These are phyloP conservation scores for Aspergillus caelatus DNA, from an alignment of 2,329 filamentous ascomycete species.

Conservation along the genomic window DNA sequence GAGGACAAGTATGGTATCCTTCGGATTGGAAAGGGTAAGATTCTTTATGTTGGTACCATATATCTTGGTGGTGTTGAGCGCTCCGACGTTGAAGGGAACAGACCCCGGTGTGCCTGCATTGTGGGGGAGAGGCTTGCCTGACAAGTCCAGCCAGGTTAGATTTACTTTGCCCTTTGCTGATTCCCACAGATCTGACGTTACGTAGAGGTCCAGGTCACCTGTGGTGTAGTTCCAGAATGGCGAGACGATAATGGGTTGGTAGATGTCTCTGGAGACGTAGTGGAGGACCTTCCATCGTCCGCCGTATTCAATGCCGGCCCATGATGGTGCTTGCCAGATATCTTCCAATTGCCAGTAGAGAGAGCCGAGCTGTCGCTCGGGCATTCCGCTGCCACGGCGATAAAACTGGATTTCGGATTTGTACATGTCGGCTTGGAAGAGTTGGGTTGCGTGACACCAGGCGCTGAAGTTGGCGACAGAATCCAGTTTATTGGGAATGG, in stretches of 20 bases:
- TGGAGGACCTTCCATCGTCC: conserved; percentile 66
- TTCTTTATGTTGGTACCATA: conserved; percentile 43
- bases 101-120: conserved; percentile 39
- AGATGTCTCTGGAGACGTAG: conserved; percentile 61
- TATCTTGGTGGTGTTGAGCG: conserved; percentile 56
- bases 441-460: conserved; percentile 64
- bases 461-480: conserved; percentile 61
- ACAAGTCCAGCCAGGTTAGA: conserved; percentile 57
- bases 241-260: conserved; percentile 61
- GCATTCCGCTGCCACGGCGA: conserved; percentile 59
- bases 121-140: conserved; percentile 45
- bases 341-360: conserved; percentile 70
- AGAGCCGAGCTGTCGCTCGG: conserved; percentile 61
- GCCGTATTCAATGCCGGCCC: conserved; percentile 65
- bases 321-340: conserved; percentile 66
- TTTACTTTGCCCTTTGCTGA: conserved; percentile 49
- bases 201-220: conserved; percentile 56
- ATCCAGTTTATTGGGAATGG: conserved; percentile 56
- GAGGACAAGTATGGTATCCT: conserved; percentile 48
- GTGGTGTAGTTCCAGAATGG: conserved; percentile 58
- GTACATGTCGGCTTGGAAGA: conserved; percentile 68
- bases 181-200: conserved; percentile 61
- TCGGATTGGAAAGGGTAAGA: conserved; percentile 35
- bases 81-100: conserved; percentile 49
- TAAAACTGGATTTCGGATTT: conserved; percentile 64